Evolutionary conservation across 495 filamentous ascomycete species (phyloP), one percentile per base, ranked within the genome.

Genomic region (Aspergillus saccharolyticus): DNA sequence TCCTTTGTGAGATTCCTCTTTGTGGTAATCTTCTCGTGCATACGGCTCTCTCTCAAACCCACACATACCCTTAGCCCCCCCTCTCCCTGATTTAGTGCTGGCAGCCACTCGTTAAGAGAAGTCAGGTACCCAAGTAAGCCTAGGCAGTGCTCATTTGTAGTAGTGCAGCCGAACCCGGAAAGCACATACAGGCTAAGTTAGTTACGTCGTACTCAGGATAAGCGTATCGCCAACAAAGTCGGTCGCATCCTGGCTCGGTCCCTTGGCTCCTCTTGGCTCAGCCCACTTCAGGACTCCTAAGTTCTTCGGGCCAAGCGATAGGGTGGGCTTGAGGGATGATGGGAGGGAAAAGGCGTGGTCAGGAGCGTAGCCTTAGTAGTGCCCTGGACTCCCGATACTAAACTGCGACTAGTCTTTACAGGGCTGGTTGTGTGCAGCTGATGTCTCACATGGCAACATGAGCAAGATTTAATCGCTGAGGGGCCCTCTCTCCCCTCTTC

Each of bases 211-310:
- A 52, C 56, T 62, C 61, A 67, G 66, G 62, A 58, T 61, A 70
- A 72, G 70, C 71, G 68, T 70, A 74, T 75, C 73, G 70, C 71
- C 70, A 74, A 68, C 66, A 70, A 69, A 68, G 61, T 62, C 59
- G 62, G 66, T 54, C 59, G 25, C 52, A 58, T 63, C 63, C 59
- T 64, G 63, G 66, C 58, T 64, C 60, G 58, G 58, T 60, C 57
- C 62, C 64, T 64, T 58, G 61, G 56, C 43, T 47, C 14, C 59
- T 48, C 57, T 54, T 61, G 62, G 58, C 58, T 44, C 46, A 42
- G 52, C 22, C 51, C 57, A 58, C 52, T 52, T 50, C 22, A 17
- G 43, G 54, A 53, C 39, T 44, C 43, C 19, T 58, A 55, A 49
- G 49, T 56, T 58, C 51, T 54, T 54, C 51, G 50, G 46, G 56